Evolutionary conservation across 2,329 filamentous ascomycete species (phyloP), one percentile per base, ranked within the genome.

Genomic region (Penicillium aurantiogriseum): DNA sequence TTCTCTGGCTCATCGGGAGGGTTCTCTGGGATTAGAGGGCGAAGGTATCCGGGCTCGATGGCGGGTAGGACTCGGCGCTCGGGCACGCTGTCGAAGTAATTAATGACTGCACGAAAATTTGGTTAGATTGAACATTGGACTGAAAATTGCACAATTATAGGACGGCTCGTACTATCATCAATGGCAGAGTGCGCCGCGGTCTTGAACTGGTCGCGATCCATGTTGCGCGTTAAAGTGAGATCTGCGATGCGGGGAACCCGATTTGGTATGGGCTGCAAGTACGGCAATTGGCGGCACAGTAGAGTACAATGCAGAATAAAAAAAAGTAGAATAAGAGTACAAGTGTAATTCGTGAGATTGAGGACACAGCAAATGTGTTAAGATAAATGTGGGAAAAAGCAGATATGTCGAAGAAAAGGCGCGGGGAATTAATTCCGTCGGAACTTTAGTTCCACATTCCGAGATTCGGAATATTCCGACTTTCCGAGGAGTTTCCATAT

Each of bases 11-110:
- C 57, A 84, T 80, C 63, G 82, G 80, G 48, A 84, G 93, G 39
- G 85, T 85, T 53, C 78, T 80, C 39, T 76, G 93, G 93, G 23
- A 97, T 85, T 7, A 94, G 83, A 45, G 89, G 87, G 47, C 86
- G 85, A 10, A 97, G 85, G 73, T 96, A 97, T 55, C 93, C 93
- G 0, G 93, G 93, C 58, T 88, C 80, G 49, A 97, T 88, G 52
- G 84, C 84, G 13, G 92, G 88, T 9, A 95, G 79, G 38, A 96
- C 92, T 45, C 85, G 85, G 19, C 86, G 85, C 2, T 84, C 79
- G 49, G 85, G 80, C 54, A 97, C 81, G 23, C 81, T 89, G 61
- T 92, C 86, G 71, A 94, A 93, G 79, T 97, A 96, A 53, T 86
- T 81, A 69, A 91, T 86, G 69, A 97, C 91, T 94, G 68, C 21